A percentile compares a stretch with the other conserved stretches of the same genome.
Conservation (phyloP, 768 basidiomycete species). For the Thelephora ganbajun region DNA sequence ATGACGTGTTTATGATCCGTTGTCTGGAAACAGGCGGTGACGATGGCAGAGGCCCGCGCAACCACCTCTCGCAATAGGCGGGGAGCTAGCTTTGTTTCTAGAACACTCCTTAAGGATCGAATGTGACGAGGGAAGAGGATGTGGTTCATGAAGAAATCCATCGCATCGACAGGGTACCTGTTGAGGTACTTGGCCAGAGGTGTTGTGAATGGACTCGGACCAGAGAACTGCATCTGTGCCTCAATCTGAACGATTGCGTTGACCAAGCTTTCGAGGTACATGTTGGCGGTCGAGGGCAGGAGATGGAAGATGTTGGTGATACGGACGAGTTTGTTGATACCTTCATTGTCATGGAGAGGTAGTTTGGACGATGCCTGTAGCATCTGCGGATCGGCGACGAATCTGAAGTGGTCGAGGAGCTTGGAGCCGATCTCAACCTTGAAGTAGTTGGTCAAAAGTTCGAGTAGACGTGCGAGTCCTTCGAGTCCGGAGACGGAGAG, state of each 20-base stretch:
- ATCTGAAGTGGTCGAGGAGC: constrained; percentile 88
- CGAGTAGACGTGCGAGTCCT: constrained; percentile 84
- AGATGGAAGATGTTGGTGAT: constrained; percentile 96
- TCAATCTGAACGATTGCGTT: constrained; percentile 87
- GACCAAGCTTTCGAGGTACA: constrained; percentile 81
- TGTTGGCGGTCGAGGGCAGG: constrained; percentile 83
- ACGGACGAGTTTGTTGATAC: constrained; percentile 86
- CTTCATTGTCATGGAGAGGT: constrained; percentile 77
- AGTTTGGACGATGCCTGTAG: constrained; percentile 66
- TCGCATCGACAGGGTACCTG: constrained; percentile 75
- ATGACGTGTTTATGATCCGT: constrained; percentile 37
- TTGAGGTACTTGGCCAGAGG: constrained; percentile 86
- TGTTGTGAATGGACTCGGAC: constrained; percentile 82
- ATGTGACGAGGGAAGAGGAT: constrained; percentile 69
- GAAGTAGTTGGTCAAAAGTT: constrained; percentile 96
- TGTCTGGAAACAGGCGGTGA: constrained; percentile 34
- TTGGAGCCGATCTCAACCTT: constrained; percentile 99
- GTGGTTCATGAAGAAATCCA: constrained; percentile 72
- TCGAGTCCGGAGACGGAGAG: constrained; percentile 86
- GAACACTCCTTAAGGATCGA: constrained; percentile 71
- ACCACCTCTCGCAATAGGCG: constrained; percentile 56
- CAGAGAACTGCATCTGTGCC: constrained; percentile 80
- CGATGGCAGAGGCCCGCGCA: constrained; percentile 40
- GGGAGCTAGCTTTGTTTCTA: constrained; percentile 69
- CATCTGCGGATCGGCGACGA: constrained; percentile 82